A percentile compares a stretch with the other conserved stretches of the same genome.
Conservation (phyloP, 371 early-diverging fungal genomes). For the Conidiobolus coronatus region DNA sequence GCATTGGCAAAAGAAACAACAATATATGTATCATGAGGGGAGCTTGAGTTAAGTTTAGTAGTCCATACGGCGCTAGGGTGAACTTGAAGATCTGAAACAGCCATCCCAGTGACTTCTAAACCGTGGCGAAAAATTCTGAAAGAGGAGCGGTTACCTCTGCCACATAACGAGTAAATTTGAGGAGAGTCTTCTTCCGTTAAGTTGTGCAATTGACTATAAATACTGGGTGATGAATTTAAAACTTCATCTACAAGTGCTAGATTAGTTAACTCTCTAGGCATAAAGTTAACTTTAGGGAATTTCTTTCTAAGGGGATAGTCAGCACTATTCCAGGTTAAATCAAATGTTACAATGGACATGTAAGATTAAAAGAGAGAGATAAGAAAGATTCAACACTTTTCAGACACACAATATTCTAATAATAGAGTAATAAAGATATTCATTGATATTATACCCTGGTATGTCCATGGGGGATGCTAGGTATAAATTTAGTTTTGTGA, state of each 20-base stretch:
- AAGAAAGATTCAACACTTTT: no score
- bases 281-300: no score
- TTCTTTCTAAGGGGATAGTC: no score
- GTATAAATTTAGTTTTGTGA: no score
- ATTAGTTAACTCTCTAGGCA: not conserved
- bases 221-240: not conserved
- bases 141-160: slow-evolving; percentile 54
- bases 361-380: no score
- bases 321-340: no score
- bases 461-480: no score
- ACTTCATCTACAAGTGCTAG: not conserved
- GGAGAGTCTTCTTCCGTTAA: slow-evolving; percentile 80
- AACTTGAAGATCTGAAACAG: slow-evolving; percentile 78
- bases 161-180: slow-evolving; percentile 75
- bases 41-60: slow-evolving; percentile 29
- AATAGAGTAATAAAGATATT: no score
- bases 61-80: slow-evolving; percentile 91
- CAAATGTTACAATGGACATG: no score
- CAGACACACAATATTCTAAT: no score
- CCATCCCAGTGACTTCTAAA: slow-evolving; percentile 73
- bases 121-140: slow-evolving; percentile 83
- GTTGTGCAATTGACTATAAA: slow-evolving; percentile 38
- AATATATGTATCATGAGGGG: slow-evolving; percentile 61
- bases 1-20: slow-evolving; percentile 83
- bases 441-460: no score